Evolutionary conservation across 305 asterid species (phyloP), one percentile per base, ranked within the genome.

Genomic region (Fraxinus floribunda): DNA sequence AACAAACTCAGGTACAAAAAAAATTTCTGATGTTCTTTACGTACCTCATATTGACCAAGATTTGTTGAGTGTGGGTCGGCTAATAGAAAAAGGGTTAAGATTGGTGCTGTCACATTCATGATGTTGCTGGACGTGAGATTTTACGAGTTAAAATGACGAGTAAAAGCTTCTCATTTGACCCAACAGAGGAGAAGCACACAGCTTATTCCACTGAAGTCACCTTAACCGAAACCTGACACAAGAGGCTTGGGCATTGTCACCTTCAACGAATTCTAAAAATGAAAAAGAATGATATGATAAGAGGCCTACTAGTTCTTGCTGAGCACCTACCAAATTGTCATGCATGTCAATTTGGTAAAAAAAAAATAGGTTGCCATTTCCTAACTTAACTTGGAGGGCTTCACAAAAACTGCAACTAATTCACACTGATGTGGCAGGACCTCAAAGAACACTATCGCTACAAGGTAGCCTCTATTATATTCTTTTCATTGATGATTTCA

Each of bases 271-370:
- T 49, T 39, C 62, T 76, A 10, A 3, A 8, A 16, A 46, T 66
- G 70, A 78, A 78, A 49, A 34, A 34, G 49, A 46, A 82, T 8
- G 60, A 77, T 7, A 68, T 78, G 64, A 72, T 46, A 9, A 32
- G 9, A 35, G 82, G 75, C 10, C 24, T 77, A 32, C 78, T 81
- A 32, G 15, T 13, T 1, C 55, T 74, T 64, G 70, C 0, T 5
- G 79, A 73, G 73, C 22, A 82, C 5, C 16, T 79, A 4, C 79
- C 81, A n/a, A 35, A 39, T 64, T 82, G 79, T 68, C 22, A 74
- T 41, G 79, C 83, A 16, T 81, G 85, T 57, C 77, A 84, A 60
- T 73, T 29, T 70, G 82, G 83, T 4, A 81, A 84, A 32, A 74
- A 32, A 74, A 81, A 18, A 36, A 36, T 3, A 66, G 80, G 20